These are phyloP conservation scores for Heterobasidion annosum DNA, from an alignment of 1,284 basidiomycete genomes.

Conservation along the genomic window DNA sequence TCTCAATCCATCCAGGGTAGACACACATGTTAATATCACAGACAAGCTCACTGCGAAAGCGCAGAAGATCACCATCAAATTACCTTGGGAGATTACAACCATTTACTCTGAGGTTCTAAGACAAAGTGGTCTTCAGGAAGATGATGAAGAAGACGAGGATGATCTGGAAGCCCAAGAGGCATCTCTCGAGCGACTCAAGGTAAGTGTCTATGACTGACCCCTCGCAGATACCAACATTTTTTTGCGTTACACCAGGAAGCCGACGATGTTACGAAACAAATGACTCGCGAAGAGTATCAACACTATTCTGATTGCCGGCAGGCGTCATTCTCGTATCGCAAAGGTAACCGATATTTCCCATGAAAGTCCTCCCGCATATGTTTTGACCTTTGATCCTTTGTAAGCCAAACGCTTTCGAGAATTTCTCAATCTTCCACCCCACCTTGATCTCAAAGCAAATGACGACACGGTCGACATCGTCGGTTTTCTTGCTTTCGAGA, in stretches of 20 bases:
- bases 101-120: conserved; percentile 80
- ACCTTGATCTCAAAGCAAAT: conserved; percentile 86
- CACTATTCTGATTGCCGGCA: conserved; percentile 97
- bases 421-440: conserved; percentile 85
- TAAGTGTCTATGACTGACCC: conserved; percentile 18
- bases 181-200: conserved; percentile 79
- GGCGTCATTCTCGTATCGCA: conserved; percentile 94
- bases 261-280: conserved; percentile 89
- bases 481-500: conserved; percentile 95
- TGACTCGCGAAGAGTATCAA: conserved; percentile 96
- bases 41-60: conserved; percentile 80
- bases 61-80: conserved; percentile 89
- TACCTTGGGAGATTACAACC: conserved; percentile 93
- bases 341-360: conserved; percentile 44
- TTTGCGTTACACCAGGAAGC: conserved; percentile 56
- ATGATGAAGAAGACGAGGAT: conserved; percentile 94
- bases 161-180: conserved; percentile 95
- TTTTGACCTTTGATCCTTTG: background rate
- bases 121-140: conserved; percentile 43
- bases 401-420: conserved; percentile 91
- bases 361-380: background rate
- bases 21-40: conserved; percentile 19
- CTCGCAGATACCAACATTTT: background rate
- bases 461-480: conserved; percentile 97
- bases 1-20: background rate